Evolutionary conservation across 768 basidiomycete genomes (phyloP).

Genomic region (Sutorius australiensis): DNA sequence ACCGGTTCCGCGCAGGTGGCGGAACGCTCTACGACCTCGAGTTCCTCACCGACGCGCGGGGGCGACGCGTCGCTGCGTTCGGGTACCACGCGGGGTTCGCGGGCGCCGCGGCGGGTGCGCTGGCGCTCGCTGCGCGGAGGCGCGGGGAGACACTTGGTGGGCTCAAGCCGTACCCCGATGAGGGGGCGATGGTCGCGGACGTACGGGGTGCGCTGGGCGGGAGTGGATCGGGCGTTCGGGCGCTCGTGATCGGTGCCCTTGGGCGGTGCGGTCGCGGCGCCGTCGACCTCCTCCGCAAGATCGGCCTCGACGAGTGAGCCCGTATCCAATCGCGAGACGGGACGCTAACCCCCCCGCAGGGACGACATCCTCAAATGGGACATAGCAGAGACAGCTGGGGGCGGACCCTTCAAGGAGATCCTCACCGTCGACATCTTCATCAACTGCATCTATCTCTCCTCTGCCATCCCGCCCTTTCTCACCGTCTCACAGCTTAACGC

Average conservation of each 20-base stretch:
- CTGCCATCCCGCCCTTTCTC: conserved; percentile 80
- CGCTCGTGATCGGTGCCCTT: conserved; percentile 92
- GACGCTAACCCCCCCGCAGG: conserved; percentile 36
- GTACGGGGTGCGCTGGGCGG: conserved; percentile 67
- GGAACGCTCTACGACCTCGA: conserved; percentile 94
- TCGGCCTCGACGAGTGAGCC: conserved; percentile 89
- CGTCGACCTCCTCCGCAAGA: conserved; percentile 92
- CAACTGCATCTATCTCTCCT: conserved; percentile 98
- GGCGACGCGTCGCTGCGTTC: conserved; percentile 94
- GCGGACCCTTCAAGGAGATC: conserved; percentile 94
- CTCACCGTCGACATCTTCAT: conserved; percentile 96
- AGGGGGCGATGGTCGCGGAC: conserved; percentile 72
- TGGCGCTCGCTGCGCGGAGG: conserved; percentile 70
- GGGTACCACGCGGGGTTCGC: conserved; percentile 98
- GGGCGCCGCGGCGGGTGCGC: conserved; percentile 89
- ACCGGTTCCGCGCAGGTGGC: conserved; percentile 77
- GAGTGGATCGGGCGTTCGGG: conserved; percentile 71
- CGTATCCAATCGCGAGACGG: no score
- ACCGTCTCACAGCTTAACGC: conserved; percentile 64
- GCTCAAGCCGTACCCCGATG: conserved; percentile 80
- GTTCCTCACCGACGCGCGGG: conserved; percentile 80
- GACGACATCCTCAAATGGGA: conserved; percentile 98
- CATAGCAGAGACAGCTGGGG: conserved; percentile 92
- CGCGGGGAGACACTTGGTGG: conserved; percentile 57
- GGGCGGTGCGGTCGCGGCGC: conserved; percentile 95